Evolutionary conservation across 192 early-diverging fungal genomes (phyloP), one percentile per base, ranked within the genome.

Genomic region (Martensiomyces pterosporus): DNA sequence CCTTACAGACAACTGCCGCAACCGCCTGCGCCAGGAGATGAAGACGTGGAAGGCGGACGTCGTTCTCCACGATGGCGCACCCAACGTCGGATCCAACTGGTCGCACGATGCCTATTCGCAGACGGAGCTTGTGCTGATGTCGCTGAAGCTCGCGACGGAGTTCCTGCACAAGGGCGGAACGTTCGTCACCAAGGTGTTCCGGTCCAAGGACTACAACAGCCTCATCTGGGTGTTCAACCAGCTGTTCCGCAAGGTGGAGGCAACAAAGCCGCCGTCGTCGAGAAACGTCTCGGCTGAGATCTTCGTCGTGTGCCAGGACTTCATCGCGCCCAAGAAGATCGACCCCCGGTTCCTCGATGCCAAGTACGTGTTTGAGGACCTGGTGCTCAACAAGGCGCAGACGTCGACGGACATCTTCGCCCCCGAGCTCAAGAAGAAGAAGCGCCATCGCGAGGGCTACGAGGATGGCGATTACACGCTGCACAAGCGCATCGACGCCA

Each of bases 11-110:
- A 91, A 88, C 65, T 99, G 96, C 74, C 75, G 93, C 66, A 67
- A 80, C 17, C 86, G 84, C 26, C 55, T 99, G 42, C 86, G 91
- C 48, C 69, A 79, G 29, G 90, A 94, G 55, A 81, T 99, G 63
- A 99, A 96, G 77, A 92, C 89, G 17, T 99, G 93, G 93, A 97
- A 96, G 68, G 94, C 90, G 4, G 96, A 99, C 74, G 91, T 98
- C 16, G 84, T 99, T 16, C 82, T 99, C 39, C 94, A 99, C 77
- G 96, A 99, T 61, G 96, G 96, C 81, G 96, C 96, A 32, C 96
- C 96, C 36, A 99, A 99, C 57, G 93, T 97, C 49, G 96, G 96
- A 69, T 75, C 85, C 36, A 89, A 90, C 45, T 99, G 96, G 96
- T 59, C 84, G 17, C 93, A 97, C 42, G 96, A 99, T 76, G 96